Evolutionary conservation across 108 stramenopile genomes (phyloP).

Genomic region (Epipyxis sp.): DNA sequence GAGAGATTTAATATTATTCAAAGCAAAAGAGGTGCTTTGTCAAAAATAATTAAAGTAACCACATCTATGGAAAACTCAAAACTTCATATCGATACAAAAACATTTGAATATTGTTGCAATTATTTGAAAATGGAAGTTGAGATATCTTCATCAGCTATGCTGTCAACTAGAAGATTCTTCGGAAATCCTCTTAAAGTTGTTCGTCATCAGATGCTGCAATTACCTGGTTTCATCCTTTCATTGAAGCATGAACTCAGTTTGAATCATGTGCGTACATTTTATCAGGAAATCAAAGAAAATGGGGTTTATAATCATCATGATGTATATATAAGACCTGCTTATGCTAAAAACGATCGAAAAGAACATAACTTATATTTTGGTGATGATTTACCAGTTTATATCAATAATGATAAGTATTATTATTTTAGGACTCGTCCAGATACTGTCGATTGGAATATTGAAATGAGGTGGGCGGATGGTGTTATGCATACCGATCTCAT

Average conservation of each 20-base stretch:
- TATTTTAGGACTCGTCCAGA: background rate
- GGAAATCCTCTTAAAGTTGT: too few relatives aligned
- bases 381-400: too few relatives aligned
- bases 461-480: background rate
- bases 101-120: too few relatives aligned
- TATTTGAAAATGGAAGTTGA: background rate
- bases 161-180: background rate
- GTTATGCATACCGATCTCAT: background rate
- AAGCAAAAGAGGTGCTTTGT: background rate
- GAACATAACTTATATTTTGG: too few relatives aligned
- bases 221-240: background rate
- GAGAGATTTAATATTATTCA: background rate
- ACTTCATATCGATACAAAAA: background rate
- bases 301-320: constrained; percentile 22
- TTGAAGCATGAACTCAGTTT: too few relatives aligned
- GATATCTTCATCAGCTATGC: background rate
- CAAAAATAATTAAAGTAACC: background rate
- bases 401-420: background rate
- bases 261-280: background rate
- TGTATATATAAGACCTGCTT: background rate
- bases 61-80: background rate
- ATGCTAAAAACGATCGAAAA: background rate
- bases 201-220: background rate
- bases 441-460: background rate
- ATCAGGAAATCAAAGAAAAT: background rate